Conservation (phyloP, 2,329 filamentous ascomycete species). For the Dactylellina sp. region DNA sequence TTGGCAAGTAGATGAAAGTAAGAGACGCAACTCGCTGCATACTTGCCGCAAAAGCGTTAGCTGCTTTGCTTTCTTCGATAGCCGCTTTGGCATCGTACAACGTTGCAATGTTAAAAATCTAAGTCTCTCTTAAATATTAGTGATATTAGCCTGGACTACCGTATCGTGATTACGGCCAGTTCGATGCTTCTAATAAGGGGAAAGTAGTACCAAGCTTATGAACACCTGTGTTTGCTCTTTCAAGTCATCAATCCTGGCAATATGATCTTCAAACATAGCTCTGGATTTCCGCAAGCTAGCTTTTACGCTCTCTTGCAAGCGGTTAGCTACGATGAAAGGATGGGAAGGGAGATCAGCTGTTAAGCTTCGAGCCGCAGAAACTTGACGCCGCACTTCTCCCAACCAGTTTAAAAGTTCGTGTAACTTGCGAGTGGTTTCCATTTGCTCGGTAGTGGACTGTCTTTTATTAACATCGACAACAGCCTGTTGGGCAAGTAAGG, state of each 20-base stretch:
- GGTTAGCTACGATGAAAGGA: background rate
- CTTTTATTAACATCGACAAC: background rate
- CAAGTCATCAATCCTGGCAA: background rate
- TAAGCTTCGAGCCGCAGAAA: background rate
- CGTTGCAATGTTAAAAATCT: constrained; percentile 30
- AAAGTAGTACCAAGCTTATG: constrained; percentile 25
- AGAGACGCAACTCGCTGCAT: constrained; percentile 10
- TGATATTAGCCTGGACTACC: background rate
- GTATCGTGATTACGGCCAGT: too few relatives aligned
- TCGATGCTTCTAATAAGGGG: too few relatives aligned
- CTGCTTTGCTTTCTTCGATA: constrained; percentile 9
- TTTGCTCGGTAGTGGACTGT: background rate
- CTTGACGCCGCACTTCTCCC: background rate
- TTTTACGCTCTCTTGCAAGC: background rate
- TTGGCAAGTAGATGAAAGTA: constrained; percentile 13
- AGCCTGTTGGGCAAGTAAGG: too few relatives aligned
- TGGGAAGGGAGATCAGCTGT: background rate
- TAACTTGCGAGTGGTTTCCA: constrained; percentile 3
- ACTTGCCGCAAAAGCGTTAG: constrained; percentile 4
- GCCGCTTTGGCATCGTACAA: constrained; percentile 10
- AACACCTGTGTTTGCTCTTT: constrained; percentile 8
- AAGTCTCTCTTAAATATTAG: background rate
- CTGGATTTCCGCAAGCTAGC: background rate
- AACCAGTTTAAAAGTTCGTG: constrained; percentile 11
- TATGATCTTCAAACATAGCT: background rate